A percentile compares a stretch with the other conserved stretches of the same genome.
Conservation (phyloP, 106 monocot genomes). For the Platanthera zijinensis region DNA sequence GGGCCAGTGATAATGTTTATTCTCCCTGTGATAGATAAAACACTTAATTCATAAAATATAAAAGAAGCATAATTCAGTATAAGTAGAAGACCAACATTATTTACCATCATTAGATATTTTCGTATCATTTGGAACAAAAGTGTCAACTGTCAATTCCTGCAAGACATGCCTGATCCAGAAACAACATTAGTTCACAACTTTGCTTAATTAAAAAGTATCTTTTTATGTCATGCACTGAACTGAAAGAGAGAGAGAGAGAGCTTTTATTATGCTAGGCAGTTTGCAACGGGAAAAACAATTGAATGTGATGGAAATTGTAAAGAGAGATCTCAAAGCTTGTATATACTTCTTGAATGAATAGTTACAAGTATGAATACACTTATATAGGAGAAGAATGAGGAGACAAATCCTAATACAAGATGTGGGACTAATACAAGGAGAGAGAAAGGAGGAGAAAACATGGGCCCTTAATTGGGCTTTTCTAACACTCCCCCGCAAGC, state of each 20-base stretch:
- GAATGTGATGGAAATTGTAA: no score
- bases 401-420: no score
- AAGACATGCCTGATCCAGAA: conserved; percentile 74
- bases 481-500: no score
- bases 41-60: conserved; percentile 1
- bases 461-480: no score
- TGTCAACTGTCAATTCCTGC: conserved; percentile 98
- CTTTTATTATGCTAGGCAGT: no score
- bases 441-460: no score
- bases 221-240: neutral
- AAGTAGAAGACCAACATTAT: neutral
- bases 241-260: neutral
- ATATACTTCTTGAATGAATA: no score
- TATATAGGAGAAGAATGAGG: no score
- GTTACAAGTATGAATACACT: no score
- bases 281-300: no score
- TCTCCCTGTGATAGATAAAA: conserved; percentile 46
- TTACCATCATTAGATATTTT: conserved; percentile 66
- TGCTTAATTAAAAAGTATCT: neutral
- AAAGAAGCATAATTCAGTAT: neutral
- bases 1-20: conserved; percentile 92
- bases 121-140: conserved; percentile 97
- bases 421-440: no score
- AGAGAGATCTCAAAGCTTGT: no score
- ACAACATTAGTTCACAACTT: neutral